A percentile compares a stretch with the other conserved stretches of the same genome.
These are phyloP conservation scores for Tulasnella sp. DNA, from an alignment of 768 basidiomycete genomes.

Conservation along the genomic window DNA sequence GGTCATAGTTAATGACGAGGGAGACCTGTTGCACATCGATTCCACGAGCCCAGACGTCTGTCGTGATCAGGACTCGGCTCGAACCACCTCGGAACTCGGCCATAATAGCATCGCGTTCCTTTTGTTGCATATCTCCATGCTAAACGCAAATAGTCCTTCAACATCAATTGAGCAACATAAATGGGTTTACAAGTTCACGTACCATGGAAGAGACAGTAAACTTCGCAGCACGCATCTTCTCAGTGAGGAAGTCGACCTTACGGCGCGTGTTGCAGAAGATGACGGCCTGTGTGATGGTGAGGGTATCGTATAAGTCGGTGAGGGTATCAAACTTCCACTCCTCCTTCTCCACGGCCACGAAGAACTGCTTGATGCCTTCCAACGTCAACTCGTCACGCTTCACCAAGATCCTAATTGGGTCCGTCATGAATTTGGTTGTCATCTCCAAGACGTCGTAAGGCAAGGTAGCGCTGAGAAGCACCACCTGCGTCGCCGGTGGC, in stretches of 20 bases:
- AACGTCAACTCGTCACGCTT: conserved; percentile 41
- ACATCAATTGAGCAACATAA: neutral
- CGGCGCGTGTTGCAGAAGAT: conserved; percentile 40
- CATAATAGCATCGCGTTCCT: conserved; percentile 32
- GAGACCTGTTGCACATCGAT: conserved; percentile 40
- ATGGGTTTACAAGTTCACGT: no score
- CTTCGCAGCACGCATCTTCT: conserved; percentile 36
- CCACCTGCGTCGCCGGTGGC: conserved; percentile 37
- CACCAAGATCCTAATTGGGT: conserved; percentile 38
- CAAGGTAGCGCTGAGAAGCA: conserved; percentile 38
- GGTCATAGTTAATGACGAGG: conserved; percentile 36
- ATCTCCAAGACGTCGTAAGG: conserved; percentile 38
- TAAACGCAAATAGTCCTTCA: neutral
- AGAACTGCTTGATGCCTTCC: conserved; percentile 32
- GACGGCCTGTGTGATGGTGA: conserved; percentile 41
- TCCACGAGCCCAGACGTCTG: conserved; percentile 36
- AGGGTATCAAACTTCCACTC: conserved; percentile 42
- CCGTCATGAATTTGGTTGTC: conserved; percentile 40
- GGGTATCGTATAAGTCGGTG: conserved; percentile 37
- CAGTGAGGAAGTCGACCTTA: conserved; percentile 40
- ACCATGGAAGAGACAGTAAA: conserved; percentile 32
- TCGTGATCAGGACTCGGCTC: conserved; percentile 31
- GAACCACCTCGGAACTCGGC: conserved; percentile 30
- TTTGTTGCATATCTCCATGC: conserved; percentile 32
- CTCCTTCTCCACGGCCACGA: conserved; percentile 40